phyloP scores from a whole-genome alignment of 2,329 filamentous ascomycete species.

The Penicillium nordicum region DNA sequence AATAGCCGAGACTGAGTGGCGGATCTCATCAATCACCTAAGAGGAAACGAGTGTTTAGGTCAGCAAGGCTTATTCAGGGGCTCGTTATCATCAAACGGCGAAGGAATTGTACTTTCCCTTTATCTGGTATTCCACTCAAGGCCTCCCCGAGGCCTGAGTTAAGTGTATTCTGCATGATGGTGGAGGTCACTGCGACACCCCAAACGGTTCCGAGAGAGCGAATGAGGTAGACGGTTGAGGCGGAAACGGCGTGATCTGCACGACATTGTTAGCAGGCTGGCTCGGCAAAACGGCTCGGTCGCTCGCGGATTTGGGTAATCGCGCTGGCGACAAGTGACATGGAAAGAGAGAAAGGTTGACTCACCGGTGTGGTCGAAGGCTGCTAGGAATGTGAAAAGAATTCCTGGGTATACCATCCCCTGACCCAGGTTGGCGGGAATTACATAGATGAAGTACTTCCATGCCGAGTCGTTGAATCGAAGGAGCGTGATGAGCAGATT shows the following conservation, averaged over 20 bases:
- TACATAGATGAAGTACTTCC: slow-evolving; percentile 47
- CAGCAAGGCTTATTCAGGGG: slow-evolving; percentile 22
- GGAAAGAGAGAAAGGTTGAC: slow-evolving; percentile 11
- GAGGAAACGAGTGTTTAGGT: slow-evolving; percentile 17
- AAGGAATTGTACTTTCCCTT: slow-evolving; percentile 52
- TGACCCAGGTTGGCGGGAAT: slow-evolving; percentile 48
- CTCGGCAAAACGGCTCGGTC: background rate
- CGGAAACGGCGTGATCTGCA: slow-evolving; percentile 60
- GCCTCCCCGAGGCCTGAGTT: slow-evolving; percentile 53
- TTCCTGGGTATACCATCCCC: slow-evolving; percentile 46
- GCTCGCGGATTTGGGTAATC: background rate
- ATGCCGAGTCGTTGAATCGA: slow-evolving; percentile 41
- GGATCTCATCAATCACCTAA: slow-evolving; percentile 60
- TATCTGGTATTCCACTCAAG: slow-evolving; percentile 55
- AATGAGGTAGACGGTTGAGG: slow-evolving; percentile 62
- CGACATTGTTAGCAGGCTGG: background rate
- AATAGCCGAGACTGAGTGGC: slow-evolving; percentile 59
- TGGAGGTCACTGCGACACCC: slow-evolving; percentile 61
- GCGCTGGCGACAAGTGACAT: background rate
- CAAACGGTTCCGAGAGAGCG: slow-evolving; percentile 62
- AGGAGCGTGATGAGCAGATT: slow-evolving; percentile 43
- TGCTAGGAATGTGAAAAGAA: slow-evolving; percentile 61
- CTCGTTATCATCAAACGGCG: background rate
- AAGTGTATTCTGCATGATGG: slow-evolving; percentile 62
- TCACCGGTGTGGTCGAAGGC: slow-evolving; percentile 60